A percentile compares a stretch with the other conserved stretches of the same genome.
Conservation (phyloP, 371 early-diverging fungal genomes). For the Mortierella sp. region DNA sequence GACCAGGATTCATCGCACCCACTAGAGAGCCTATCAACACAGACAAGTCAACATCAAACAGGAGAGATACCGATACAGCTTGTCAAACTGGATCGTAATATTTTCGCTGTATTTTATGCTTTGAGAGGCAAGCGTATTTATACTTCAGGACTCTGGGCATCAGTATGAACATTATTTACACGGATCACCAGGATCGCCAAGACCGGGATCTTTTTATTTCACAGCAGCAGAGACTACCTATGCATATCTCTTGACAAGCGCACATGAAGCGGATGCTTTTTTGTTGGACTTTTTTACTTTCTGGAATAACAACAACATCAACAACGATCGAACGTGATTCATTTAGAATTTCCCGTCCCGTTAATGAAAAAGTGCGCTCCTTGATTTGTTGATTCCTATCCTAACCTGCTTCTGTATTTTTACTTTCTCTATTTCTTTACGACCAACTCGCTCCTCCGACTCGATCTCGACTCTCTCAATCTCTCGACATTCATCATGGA, state of each 20-base stretch:
- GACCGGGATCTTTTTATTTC: not conserved
- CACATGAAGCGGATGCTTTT: not conserved
- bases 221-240: not conserved
- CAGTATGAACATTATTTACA: not conserved
- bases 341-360: conserved; percentile 45
- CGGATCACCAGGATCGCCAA: not conserved
- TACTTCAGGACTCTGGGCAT: not conserved
- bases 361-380: conserved; percentile 15
- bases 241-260: not conserved
- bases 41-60: not conserved
- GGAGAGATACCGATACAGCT: not conserved
- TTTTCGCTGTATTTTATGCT: not conserved
- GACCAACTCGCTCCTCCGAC: not conserved
- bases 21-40: not conserved
- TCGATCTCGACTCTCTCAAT: no score
- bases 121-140: not conserved
- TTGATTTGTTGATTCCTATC: conserved; percentile 26
- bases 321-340: not conserved
- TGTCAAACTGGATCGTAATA: not conserved
- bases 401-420: conserved; percentile 23
- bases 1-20: not conserved
- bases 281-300: not conserved
- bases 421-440: not conserved
- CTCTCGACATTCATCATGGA: conserved; percentile 1
- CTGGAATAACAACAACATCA: not conserved